Conservation (phyloP, 2,329 filamentous ascomycete species). For the Claviceps digitariae region DNA sequence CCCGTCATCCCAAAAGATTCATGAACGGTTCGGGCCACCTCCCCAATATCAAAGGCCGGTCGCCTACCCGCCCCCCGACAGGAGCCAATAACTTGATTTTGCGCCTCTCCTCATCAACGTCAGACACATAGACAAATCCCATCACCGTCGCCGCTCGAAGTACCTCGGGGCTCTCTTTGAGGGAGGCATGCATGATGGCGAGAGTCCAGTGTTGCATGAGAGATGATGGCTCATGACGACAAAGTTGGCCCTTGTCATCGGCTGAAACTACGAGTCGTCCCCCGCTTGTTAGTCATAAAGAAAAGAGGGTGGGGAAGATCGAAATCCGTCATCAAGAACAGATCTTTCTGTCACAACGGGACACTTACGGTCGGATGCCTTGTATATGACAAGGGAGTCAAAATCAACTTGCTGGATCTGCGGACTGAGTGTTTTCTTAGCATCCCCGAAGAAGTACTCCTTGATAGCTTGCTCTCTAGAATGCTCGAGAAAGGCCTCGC, state of each 20-base stretch:
- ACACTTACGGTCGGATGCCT: conserved; percentile 44
- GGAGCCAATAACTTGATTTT: conserved; percentile 74
- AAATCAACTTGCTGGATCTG: conserved; percentile 79
- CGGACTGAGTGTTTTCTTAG: conserved; percentile 64
- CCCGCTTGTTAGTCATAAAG: neutral
- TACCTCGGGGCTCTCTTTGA: conserved; percentile 54
- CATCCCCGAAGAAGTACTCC: conserved; percentile 88
- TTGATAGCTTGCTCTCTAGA: conserved; percentile 65
- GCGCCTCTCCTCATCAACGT: conserved; percentile 74
- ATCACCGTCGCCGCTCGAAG: conserved; percentile 74
- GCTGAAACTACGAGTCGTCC: conserved; percentile 11
- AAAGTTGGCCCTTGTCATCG: conserved; percentile 31
- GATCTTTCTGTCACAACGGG: too few species aligned
- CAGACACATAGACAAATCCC: conserved; percentile 86
- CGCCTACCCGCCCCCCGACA: conserved; percentile 66
- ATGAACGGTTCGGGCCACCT: conserved; percentile 77
- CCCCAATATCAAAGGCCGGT: conserved; percentile 70
- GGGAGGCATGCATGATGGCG: conserved; percentile 67
- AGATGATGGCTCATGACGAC: conserved; percentile 50
- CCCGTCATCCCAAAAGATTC: conserved; percentile 51
- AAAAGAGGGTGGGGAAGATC: neutral
- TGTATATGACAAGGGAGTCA: conserved; percentile 59
- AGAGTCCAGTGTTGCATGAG: conserved; percentile 70
- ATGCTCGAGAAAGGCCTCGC: conserved; percentile 59
- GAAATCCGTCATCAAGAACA: neutral